Evolutionary conservation across 495 filamentous ascomycete genomes (phyloP), one percentile per base, ranked within the genome.

Genomic region (Hypoxylon fragiforme): DNA sequence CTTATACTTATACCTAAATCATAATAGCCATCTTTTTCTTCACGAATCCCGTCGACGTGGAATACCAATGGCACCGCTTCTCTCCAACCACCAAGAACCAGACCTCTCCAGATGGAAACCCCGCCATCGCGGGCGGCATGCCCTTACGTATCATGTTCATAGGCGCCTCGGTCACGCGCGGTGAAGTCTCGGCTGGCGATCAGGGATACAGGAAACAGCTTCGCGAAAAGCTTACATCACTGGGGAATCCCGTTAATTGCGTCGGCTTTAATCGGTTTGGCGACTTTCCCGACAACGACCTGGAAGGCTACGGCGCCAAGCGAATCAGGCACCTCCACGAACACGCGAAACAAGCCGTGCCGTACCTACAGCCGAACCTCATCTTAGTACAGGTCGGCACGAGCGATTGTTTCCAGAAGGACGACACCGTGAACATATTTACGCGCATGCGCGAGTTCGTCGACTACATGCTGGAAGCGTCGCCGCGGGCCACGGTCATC

Each of bases 211-310:
- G 65, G 18, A 65, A 65, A 20, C 49, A 65, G 9, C 38, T 68
- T 5, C 62, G 59, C 5, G 62, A 65, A 12, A 60, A 54, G 22
- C 58, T 68, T 21, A 55, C 47, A 30, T 51, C 58, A 0, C 39
- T 48, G 44, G 65, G 65, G 4, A 65, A 63, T 20, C 44, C 49
- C 0, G 65, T 68, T n/a, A 65, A 68, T 45, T 57, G 15, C 32
- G 65, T 65, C 1, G 65, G 65, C 13, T 68, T 68, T 38, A 68
- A 68, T 39, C 62, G 62, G 4, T 57, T 65, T 13, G 65, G 65
- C 11, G 62, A 65, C 35, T 67, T 60, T 31, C 50, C 46, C 7
- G 65, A 67, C 41, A 67, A 67, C 46, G 62, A 67, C n/a, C 50
- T 69, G 48, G 60, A 60, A 30, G 60, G 59, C 31, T 54, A 65